phyloP scores from a whole-genome alignment of 805 yeast genomes.

The Kurtzmaniella fragi region DNA sequence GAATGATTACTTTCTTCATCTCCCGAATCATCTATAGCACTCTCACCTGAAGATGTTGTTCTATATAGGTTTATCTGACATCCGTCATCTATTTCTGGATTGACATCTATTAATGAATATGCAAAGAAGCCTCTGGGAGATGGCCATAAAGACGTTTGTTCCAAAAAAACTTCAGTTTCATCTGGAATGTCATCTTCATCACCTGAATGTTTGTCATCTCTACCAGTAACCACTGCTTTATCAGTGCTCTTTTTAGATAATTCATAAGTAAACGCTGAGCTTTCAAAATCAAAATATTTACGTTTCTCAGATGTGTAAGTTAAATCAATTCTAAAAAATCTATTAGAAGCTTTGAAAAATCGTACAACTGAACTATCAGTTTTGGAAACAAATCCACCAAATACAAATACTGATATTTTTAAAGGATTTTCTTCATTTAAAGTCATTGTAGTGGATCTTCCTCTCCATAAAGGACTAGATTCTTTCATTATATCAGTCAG shows the following conservation, averaged over 20 bases:
- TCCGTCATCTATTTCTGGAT: conserved; percentile 11
- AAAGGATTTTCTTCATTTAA: too few relatives aligned
- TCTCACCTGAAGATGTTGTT: not conserved
- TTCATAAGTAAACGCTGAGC: conserved; percentile 13
- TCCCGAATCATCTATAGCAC: conserved; percentile 1
- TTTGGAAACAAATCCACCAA: conserved; percentile 32
- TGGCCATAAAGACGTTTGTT: conserved; percentile 18
- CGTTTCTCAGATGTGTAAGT: conserved; percentile 14
- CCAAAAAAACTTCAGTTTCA: conserved; percentile 14
- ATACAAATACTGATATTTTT: conserved; percentile 26
- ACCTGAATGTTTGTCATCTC: conserved; percentile 1
- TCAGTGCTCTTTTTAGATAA: conserved; percentile 7
- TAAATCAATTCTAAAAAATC: conserved; percentile 31
- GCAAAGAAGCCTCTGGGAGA: conserved; percentile 38
- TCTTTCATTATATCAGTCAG: not conserved
- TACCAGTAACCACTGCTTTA: not conserved
- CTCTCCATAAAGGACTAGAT: too few relatives aligned
- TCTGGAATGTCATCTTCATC: conserved; percentile 13
- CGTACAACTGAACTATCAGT: conserved; percentile 5
- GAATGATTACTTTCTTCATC: not conserved
- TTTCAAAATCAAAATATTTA: conserved; percentile 6
- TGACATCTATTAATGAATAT: conserved; percentile 21
- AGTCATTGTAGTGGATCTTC: too few relatives aligned
- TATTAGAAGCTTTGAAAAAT: conserved; percentile 26
- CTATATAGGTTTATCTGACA: conserved; percentile 13